Base-by-base conservation (phyloP, 768 basidiomycete genomes). In the Baorangia bicolor region DNA sequence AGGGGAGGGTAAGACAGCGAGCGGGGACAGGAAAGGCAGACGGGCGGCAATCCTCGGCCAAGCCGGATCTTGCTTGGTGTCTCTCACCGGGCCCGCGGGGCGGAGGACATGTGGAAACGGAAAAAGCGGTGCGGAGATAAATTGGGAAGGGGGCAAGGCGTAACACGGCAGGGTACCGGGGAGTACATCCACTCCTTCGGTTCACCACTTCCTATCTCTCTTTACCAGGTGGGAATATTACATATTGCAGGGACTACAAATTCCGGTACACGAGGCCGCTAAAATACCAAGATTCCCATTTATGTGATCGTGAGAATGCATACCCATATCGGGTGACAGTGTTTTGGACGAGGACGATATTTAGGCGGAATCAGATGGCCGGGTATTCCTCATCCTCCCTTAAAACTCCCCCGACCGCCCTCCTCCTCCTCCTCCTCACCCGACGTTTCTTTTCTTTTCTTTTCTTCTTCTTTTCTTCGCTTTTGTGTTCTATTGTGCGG, bases 391-490 rank as follows among this genome's bases (percentile, higher is more conserved):
- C 63, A 66, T 62, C 65, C 71, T 65, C 59, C 12, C 51, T 57
- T 45, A 11, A 56, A 57, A 40, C 59, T 48, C 50, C 57, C 48
- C 63, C 63, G 60, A 62, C 64, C 64, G 48, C 27, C 56, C 54
- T 51, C n/a, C n/a, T n/a, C 31, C 70, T 62, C 68, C 67, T 65
- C 73, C 73, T 71, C 67, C 71, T 66, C 69, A 59, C 66, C 74
- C 73, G 74, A 74, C 77, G 72, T 65, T 63, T 76, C 64, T 61
- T 70, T 70, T 66, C 53, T 50, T 59, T 58, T 57, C 51, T 65
- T 62, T 66, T 60, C 64, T 56, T 55, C 35, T 55, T 51, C 45
- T 63, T 58, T 64, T 58, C 50, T 56, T 60, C 43, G 57, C 71
- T 50, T 45, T 68, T 60, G 73, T 69, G 73, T 55, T 66, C 62